Conservation (phyloP, 768 basidiomycete species). For the Lentinus brumalis region DNA sequence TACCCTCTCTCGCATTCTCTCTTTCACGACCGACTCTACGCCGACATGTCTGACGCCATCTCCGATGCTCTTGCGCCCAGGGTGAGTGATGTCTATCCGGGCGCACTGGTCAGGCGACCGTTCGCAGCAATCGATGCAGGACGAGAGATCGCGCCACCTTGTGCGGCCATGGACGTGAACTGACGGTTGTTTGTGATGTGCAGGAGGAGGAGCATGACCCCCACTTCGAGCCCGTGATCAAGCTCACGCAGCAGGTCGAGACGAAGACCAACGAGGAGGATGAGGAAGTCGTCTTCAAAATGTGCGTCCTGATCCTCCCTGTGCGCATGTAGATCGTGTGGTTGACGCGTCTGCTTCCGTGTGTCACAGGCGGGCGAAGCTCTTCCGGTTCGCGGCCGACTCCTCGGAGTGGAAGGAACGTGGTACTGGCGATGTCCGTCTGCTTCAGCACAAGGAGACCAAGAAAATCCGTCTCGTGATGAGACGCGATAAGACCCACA, state of each 20-base stretch:
- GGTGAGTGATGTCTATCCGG: slow-evolving; percentile 44
- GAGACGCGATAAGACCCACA: slow-evolving; percentile 99
- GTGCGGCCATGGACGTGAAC: slow-evolving; percentile 12
- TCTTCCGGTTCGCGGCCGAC: slow-evolving; percentile 87
- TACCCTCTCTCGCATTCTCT: slow-evolving; percentile 6
- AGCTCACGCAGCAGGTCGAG: slow-evolving; percentile 93
- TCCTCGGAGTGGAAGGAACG: slow-evolving; percentile 97
- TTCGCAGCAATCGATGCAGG: slow-evolving; percentile 22
- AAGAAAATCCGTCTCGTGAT: slow-evolving; percentile 96
- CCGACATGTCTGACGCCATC: slow-evolving; percentile 28
- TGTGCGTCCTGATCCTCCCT: slow-evolving; percentile 57
- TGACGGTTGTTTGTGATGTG: slow-evolving; percentile 19
- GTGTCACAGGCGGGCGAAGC: slow-evolving; percentile 84
- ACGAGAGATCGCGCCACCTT: slow-evolving; percentile 30
- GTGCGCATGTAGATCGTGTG: neutral
- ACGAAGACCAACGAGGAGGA: slow-evolving; percentile 95
- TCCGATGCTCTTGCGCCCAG: slow-evolving; percentile 68
- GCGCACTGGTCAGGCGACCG: slow-evolving; percentile 14
- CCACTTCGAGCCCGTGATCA: slow-evolving; percentile 96
- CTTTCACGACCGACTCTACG: slow-evolving; percentile 12
- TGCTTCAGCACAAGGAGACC: slow-evolving; percentile 86
- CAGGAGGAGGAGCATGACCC: slow-evolving; percentile 80
- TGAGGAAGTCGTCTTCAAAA: slow-evolving; percentile 92
- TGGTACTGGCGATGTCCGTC: slow-evolving; percentile 93
- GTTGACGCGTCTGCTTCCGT: slow-evolving; percentile 6